Conservation (phyloP, 1,284 basidiomycete genomes). For the Taiwanofungus camphoratus region DNA sequence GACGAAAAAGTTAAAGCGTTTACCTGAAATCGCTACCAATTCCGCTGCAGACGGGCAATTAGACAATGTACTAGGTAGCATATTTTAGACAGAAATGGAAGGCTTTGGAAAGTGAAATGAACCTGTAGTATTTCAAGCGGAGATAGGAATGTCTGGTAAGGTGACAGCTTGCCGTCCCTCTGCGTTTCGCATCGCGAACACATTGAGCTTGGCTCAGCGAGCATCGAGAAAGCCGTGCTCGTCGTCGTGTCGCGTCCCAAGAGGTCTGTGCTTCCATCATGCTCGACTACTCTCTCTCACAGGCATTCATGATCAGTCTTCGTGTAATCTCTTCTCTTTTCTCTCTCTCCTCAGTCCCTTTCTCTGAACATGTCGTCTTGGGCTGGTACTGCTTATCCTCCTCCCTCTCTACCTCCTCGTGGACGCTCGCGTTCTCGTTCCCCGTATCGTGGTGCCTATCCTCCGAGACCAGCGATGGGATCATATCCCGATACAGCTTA, state of each 20-base stretch:
- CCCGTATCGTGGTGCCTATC: conserved; percentile 50
- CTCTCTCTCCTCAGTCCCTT: conserved; percentile 57
- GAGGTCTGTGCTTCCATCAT: conserved; percentile 87
- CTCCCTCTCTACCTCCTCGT: conserved; percentile 35
- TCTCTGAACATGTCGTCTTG: conserved; percentile 53
- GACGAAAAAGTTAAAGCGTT: conserved; percentile 19
- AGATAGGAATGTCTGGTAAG: conserved; percentile 34
- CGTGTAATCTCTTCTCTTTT: conserved; percentile 58
- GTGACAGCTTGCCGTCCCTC: conserved; percentile 14
- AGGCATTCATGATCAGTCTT: conserved; percentile 52
- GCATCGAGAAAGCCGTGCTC: conserved; percentile 51
- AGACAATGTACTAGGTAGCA: conserved; percentile 44
- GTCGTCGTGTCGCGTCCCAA: conserved; percentile 49
- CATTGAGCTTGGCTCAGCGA: conserved; percentile 42
- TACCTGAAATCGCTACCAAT: conserved; percentile 14
- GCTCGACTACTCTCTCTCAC: conserved; percentile 62
- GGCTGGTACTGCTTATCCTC: conserved; percentile 63
- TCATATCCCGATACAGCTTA: conserved; percentile 53
- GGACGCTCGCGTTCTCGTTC: conserved; percentile 78
- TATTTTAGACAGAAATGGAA: conserved; percentile 55
- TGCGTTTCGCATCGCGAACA: conserved; percentile 61
- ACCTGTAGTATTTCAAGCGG: conserved; percentile 31
- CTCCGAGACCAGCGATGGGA: conserved; percentile 46
- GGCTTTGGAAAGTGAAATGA: background rate
- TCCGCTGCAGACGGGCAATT: conserved; percentile 29